Base-by-base conservation (phyloP, 2,329 filamentous ascomycete species). In the Bretziella fagacearum region DNA sequence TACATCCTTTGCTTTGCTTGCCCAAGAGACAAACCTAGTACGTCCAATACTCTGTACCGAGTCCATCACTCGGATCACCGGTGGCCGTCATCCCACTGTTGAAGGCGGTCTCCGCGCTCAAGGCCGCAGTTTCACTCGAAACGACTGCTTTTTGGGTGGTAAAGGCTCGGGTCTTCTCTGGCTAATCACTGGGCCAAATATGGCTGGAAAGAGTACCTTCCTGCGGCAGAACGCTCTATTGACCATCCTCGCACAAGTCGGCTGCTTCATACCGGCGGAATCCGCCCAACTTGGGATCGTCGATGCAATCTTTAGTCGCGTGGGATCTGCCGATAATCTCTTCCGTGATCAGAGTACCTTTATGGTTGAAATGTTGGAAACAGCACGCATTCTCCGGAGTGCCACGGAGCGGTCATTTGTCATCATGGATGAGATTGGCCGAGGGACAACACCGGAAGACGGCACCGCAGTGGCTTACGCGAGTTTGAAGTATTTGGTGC, bases 361-460 rank as follows among this genome's bases (percentile, higher is more conserved):
- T 63, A 96, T 98, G 91, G 85, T 96, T 1, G 91, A 98, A 65
- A 98, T 98, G 91, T 72, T 95, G 2, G 91, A 98, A 63, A 94
- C 91, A 17, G 87, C 89, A 1, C 73, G 81, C 22, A 98, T 98
- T 46, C 70, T 98, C 45, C 83, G 81, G 51, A 72, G 83, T 54
- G 89, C 91, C 0, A 96, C 89, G 1, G 65, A 77, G 1, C 73
- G 80, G 20, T 91, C 82, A 0, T 93, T 98, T 56, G 89, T 91
- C 51, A 89, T 98, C 60, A 96, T 98, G 89, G 91, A 98, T 60
- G 91, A 98, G 66, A 84, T 98, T 30, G 91, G 91, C 1, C 73
- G 91, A 41, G 91, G 91, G 6, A 98, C 93, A 0, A 94, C 91
- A 17, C 86, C 89, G 0, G 81, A 89, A 56, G 91, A 96, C 59